phyloP scores from a whole-genome alignment of 1,284 basidiomycete genomes.

The Cryptococcus hybrid region DNA sequence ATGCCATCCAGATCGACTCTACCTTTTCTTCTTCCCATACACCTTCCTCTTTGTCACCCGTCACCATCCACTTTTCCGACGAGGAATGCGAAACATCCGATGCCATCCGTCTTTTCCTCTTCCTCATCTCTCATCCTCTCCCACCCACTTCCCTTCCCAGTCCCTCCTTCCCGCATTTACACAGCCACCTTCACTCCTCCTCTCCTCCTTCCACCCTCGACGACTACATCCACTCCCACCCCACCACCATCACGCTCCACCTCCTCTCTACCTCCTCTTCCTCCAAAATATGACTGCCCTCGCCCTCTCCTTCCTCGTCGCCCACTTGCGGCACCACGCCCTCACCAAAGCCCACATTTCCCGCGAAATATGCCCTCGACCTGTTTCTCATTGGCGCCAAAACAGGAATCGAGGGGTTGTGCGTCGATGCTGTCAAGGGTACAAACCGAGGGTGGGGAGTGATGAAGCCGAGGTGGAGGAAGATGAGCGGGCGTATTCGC shows the following conservation, averaged over 20 bases:
- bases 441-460: neutral
- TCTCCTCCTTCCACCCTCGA: neutral
- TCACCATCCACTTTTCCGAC: constrained; percentile 4
- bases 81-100: constrained; percentile 8
- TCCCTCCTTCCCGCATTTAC: too few relatives aligned
- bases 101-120: constrained; percentile 28
- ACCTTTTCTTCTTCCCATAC: neutral
- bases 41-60: neutral
- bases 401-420: neutral
- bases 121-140: neutral
- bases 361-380: neutral
- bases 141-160: too few relatives aligned
- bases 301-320: neutral
- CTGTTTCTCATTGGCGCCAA: neutral
- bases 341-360: constrained; percentile 1
- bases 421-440: neutral
- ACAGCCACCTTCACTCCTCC: too few relatives aligned
- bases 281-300: neutral
- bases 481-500: neutral
- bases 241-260: constrained; percentile 18
- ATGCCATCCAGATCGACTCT: neutral
- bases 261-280: neutral
- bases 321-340: neutral
- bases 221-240: constrained; percentile 23
- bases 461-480: neutral